These are phyloP conservation scores for Dichotomocladium elegans DNA, from an alignment of 371 early-diverging fungal genomes.

Conservation along the genomic window DNA sequence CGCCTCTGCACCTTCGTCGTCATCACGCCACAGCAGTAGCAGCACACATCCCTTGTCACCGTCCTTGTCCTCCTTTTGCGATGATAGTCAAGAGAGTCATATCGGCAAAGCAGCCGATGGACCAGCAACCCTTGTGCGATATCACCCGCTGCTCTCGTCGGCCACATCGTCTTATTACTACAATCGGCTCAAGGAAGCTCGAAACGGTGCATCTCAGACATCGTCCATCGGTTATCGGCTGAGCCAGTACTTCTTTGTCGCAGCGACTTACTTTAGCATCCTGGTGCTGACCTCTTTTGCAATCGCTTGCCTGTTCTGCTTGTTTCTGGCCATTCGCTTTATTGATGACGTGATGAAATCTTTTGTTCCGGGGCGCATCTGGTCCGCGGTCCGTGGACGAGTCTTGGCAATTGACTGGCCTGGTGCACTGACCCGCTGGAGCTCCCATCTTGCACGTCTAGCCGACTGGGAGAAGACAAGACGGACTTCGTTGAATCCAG, in stretches of 20 bases:
- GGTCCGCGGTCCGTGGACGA: conserved; percentile 8
- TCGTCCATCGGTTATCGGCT: background rate
- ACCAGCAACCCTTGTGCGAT: background rate
- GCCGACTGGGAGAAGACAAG: conserved; percentile 38
- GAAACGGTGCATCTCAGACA: background rate
- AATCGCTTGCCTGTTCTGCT: conserved; percentile 15
- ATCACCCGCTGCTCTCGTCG: background rate
- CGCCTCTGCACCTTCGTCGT: background rate
- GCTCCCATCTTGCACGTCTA: conserved; percentile 23
- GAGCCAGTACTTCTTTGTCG: background rate
- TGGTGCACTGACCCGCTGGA: conserved; percentile 8
- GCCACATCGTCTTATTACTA: background rate
- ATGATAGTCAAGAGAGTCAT: no score
- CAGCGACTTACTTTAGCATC: conserved; percentile 5
- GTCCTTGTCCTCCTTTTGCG: background rate
- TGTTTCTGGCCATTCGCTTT: conserved; percentile 24
- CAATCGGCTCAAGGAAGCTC: no score
- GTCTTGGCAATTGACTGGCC: conserved; percentile 22
- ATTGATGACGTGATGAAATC: conserved; percentile 23
- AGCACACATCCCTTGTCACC: background rate
- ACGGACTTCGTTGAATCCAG: conserved; percentile 23
- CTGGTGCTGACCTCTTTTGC: background rate
- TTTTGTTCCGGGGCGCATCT: conserved; percentile 19
- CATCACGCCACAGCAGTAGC: background rate
- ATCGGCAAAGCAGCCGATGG: no score